Percentiles rank a stretch among this genome's conserved stretches.
These are phyloP conservation scores for Asparagopsis taxiformis DNA, from an alignment of 31 red algal genomes.

Conservation along the genomic window DNA sequence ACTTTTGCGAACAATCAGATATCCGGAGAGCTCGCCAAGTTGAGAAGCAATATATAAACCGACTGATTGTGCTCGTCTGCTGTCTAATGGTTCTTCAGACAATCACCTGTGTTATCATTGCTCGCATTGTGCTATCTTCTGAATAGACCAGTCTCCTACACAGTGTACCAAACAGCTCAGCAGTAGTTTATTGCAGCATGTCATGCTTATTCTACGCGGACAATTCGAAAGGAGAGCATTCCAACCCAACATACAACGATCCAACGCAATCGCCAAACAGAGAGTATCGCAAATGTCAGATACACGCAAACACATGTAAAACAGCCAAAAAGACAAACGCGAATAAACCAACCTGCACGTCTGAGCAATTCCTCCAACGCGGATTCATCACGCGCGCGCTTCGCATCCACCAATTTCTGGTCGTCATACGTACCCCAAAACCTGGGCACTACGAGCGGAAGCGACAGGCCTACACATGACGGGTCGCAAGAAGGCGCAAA, in stretches of 20 bases:
- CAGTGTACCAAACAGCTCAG: too few species aligned
- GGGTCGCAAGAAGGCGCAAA: too few species aligned
- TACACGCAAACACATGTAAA: neutral
- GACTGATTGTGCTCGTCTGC: slow-evolving; percentile 19
- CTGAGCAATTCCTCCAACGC: slow-evolving; percentile 17
- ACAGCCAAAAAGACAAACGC: neutral
- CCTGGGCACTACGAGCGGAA: slow-evolving; percentile 39
- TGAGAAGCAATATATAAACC: slow-evolving; percentile 38
- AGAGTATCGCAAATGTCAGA: neutral
- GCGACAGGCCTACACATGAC: slow-evolving; percentile 21
- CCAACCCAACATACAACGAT: neutral
- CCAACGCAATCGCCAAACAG: neutral
- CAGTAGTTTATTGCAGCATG: too few species aligned
- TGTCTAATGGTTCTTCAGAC: slow-evolving; percentile 17
- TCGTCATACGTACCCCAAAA: slow-evolving; percentile 58
- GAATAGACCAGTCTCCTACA: too few species aligned
- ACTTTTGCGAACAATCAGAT: slow-evolving; percentile 8
- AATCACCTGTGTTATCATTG: slow-evolving; percentile 15
- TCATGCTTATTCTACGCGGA: too few species aligned
- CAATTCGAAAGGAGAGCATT: too few species aligned
- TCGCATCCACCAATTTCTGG: slow-evolving; percentile 22
- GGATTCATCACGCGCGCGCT: slow-evolving; percentile 10
- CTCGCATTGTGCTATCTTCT: neutral
- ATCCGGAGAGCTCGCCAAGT: slow-evolving; percentile 32
- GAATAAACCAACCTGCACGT: slow-evolving; percentile 28